Percentiles rank a stretch among this genome's conserved stretches.
These are phyloP conservation scores for Ascochyta koolunga DNA, from an alignment of 2,329 filamentous ascomycete genomes.

Conservation along the genomic window DNA sequence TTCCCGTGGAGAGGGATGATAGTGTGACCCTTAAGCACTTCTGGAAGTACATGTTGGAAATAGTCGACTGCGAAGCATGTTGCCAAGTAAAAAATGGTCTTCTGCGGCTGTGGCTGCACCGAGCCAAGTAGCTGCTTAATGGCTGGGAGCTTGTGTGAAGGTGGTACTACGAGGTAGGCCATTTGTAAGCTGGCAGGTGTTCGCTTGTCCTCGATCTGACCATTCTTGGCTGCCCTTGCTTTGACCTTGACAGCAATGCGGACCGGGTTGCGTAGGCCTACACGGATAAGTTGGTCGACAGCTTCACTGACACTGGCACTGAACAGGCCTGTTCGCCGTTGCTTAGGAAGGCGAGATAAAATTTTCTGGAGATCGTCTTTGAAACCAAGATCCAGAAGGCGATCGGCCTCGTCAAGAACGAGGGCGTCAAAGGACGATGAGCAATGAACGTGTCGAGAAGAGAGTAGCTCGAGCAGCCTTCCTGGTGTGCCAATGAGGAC, in stretches of 20 bases:
- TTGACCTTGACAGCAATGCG: conserved; percentile 95
- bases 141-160: conserved; percentile 80
- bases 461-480: conserved; percentile 83
- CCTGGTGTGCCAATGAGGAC: conserved; percentile 90
- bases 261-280: conserved; percentile 91
- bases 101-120: conserved; percentile 76
- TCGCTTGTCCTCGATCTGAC: conserved; percentile 78
- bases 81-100: conserved; percentile 89
- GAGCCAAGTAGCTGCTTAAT: conserved; percentile 72
- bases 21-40: conserved; percentile 71
- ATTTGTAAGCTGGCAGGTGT: conserved; percentile 94
- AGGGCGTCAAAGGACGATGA: conserved; percentile 89
- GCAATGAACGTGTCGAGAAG: conserved; percentile 85
- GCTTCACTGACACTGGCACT: conserved; percentile 96
- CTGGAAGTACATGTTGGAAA: conserved; percentile 79
- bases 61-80: conserved; percentile 96
- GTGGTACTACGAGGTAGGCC: conserved; percentile 77
- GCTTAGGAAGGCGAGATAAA: conserved; percentile 83
- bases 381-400: conserved; percentile 91
- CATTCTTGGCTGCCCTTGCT: conserved; percentile 48
- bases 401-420: conserved; percentile 92
- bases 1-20: conserved; percentile 90
- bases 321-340: conserved; percentile 90
- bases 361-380: conserved; percentile 89
- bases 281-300: conserved; percentile 88